These are phyloP conservation scores for Aspergillus pseudoterreus DNA, from an alignment of 2,329 filamentous ascomycete species.

Conservation along the genomic window DNA sequence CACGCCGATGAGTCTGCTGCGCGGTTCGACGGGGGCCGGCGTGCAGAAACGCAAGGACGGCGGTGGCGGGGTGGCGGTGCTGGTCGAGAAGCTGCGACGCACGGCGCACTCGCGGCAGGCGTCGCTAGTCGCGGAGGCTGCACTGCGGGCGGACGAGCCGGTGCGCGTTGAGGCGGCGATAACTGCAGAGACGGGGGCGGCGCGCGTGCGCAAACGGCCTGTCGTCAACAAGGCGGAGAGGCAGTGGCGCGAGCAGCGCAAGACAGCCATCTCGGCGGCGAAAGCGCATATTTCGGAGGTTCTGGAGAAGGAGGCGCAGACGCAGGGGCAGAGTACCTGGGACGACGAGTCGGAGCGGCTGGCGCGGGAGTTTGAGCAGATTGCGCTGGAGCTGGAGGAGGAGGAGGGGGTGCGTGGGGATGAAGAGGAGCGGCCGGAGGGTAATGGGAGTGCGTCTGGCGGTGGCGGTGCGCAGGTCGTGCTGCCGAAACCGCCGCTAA, in stretches of 20 bases:
- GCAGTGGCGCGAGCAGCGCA: slow-evolving; percentile 35
- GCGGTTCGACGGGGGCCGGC: slow-evolving; percentile 25
- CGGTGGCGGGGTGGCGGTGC: slow-evolving; percentile 29
- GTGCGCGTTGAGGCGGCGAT: slow-evolving; percentile 4
- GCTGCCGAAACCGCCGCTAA: slow-evolving; percentile 26
- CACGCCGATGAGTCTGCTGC: slow-evolving; percentile 22
- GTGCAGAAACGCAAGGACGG: slow-evolving; percentile 33
- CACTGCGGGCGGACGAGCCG: slow-evolving; percentile 14
- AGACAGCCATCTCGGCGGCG: slow-evolving; percentile 30
- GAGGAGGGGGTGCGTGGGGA: slow-evolving; percentile 16
- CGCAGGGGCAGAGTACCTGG: slow-evolving; percentile 36
- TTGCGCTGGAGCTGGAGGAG: slow-evolving; percentile 40
- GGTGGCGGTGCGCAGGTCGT: slow-evolving; percentile 4
- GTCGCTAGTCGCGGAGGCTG: slow-evolving; percentile 30
- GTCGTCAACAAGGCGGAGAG: slow-evolving; percentile 40
- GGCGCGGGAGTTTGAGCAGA: slow-evolving; percentile 39
- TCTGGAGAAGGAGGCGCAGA: slow-evolving; percentile 34
- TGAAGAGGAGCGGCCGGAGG: slow-evolving; percentile 18
- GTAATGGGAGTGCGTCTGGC: slow-evolving; percentile 2
- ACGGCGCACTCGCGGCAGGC: slow-evolving; percentile 31
- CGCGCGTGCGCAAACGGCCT: slow-evolving; percentile 33
- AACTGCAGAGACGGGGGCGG: slow-evolving; percentile 7
- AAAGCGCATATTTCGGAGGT: slow-evolving; percentile 31
- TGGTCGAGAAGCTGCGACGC: slow-evolving; percentile 38
- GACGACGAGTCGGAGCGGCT: slow-evolving; percentile 42